Conservation (phyloP, 139 green algal species). For the Chlamydomonas sphaeroides region DNA sequence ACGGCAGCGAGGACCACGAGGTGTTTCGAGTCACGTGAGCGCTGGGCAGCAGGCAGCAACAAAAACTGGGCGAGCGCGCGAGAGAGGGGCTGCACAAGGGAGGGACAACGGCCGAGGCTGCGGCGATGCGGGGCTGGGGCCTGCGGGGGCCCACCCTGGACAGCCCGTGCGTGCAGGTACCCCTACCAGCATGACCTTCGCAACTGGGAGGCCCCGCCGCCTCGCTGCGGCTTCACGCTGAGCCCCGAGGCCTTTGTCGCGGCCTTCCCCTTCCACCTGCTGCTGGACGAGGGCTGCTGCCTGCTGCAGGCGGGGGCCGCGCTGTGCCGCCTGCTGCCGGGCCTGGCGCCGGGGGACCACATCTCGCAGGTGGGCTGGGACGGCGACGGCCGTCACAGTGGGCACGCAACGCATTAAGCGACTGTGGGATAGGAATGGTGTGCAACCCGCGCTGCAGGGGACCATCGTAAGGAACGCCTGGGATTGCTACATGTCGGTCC, state of each 20-base stretch:
- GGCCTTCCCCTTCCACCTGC: constrained; percentile 59
- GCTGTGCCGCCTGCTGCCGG: constrained; percentile 42
- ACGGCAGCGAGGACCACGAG: constrained; percentile 52
- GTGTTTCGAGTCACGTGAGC: constrained; percentile 13
- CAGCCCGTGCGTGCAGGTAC: constrained; percentile 33
- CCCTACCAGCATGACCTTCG: constrained; percentile 28
- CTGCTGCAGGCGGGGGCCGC: constrained; percentile 45
- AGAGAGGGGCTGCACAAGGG: too few species aligned
- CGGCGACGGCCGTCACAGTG: too few species aligned
- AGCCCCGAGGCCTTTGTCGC: constrained; percentile 37
- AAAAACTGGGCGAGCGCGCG: too few species aligned
- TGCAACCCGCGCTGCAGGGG: too few species aligned
- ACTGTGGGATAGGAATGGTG: too few species aligned
- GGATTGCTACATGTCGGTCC: too few species aligned
- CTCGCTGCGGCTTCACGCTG: constrained; percentile 21
- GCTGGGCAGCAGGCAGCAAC: neutral
- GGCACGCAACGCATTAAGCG: too few species aligned
- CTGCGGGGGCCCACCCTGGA: too few species aligned
- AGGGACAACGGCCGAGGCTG: too few species aligned
- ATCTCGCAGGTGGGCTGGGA: neutral
- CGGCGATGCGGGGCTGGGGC: too few species aligned
- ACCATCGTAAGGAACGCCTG: too few species aligned
- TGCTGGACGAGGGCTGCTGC: constrained; percentile 33
- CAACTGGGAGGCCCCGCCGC: neutral
- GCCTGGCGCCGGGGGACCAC: constrained; percentile 9